Base-by-base conservation (phyloP, 176 grass and related monocot species). In the Oryza longistaminata region DNA sequence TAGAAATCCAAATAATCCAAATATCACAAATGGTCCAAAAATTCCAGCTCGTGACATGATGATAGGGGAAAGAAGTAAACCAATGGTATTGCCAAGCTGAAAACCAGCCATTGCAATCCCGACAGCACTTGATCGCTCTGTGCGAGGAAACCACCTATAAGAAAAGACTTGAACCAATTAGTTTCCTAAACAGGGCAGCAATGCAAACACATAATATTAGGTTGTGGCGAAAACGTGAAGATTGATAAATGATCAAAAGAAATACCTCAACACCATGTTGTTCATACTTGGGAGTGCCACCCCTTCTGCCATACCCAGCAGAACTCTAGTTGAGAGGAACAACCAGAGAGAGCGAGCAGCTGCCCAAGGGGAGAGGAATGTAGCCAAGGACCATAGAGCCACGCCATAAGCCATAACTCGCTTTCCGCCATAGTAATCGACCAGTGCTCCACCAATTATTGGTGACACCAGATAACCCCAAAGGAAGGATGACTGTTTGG, bases 231-330 rank as follows among this genome's bases (percentile, higher is more conserved):
- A 89, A 87, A 7, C 2, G 15, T 66, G 26, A 76, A 69, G 7
- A 75, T 22, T 33, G 70, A 79, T 66, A 81, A 60, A 19, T 48
- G 48, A 78, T 34, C 22, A 46, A 94, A 94, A 70, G 27, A 67
- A 84, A 81, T 81, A 98, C 96, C 96, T 98, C 75, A 90, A 81
- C 50, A 98, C 85, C 96, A 98, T 91, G 68, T 98, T 98, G 86
- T 98, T 98, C 96, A 98, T 98, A 70, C 93, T 94, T 64, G 96
- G 96, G n/a, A 98, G 82, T 68, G 96, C 93, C 68, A 98, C 96
- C 83, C 96, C 96, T 95, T 98, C 96, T 26, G 96, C 96, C 33
- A 92, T 84, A 83, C 93, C 96, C 24, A 98, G 71, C 21, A 98
- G 84, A 72, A 85, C 78, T 94, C 96, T 98, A 58, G 92, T 79